Evolutionary conservation across 306 rosid species (phyloP).

Genomic region (Astragalus glycyphyllos): DNA sequence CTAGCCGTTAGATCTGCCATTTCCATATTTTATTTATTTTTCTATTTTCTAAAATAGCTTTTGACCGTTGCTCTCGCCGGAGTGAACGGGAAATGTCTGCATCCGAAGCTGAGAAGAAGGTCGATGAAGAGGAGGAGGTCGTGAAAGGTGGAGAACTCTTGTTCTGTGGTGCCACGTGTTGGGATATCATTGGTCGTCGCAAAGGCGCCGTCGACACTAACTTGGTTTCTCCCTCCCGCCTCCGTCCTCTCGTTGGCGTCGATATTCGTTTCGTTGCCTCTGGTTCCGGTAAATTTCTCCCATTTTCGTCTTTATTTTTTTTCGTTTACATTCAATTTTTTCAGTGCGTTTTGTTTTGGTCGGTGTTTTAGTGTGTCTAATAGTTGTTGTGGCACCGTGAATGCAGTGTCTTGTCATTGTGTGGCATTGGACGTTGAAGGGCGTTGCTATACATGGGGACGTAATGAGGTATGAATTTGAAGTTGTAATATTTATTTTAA

Average conservation of each 20-base stretch:
- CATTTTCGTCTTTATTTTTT: not conserved
- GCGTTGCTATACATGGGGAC: conserved; percentile 99
- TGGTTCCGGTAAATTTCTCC: conserved; percentile 61
- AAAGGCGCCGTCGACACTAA: conserved; percentile 80
- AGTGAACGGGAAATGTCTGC: conserved; percentile 83
- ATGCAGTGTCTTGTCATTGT: conserved; percentile 90
- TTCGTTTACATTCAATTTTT: not conserved
- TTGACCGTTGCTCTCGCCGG: conserved; percentile 57
- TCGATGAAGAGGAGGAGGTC: conserved; percentile 50
- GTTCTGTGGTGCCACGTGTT: conserved; percentile 91
- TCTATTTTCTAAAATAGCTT: not conserved
- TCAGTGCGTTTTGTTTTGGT: not conserved
- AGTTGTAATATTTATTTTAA: not conserved
- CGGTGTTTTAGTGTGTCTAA: not conserved
- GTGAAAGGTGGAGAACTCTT: conserved; percentile 79
- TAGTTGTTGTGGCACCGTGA: conserved; percentile 30
- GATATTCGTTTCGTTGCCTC: conserved; percentile 83
- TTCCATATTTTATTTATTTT: not conserved
- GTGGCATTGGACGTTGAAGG: conserved; percentile 96
- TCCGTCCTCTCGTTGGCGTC: conserved; percentile 81
- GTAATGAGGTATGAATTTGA: conserved; percentile 76
- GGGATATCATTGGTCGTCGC: conserved; percentile 84
- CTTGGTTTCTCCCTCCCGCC: conserved; percentile 83
- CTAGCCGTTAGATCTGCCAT: conserved; percentile 77
- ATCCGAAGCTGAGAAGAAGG: conserved; percentile 68